These are phyloP conservation scores for Heliocybe sulcata DNA, from an alignment of 1,284 basidiomycete genomes.

Conservation along the genomic window DNA sequence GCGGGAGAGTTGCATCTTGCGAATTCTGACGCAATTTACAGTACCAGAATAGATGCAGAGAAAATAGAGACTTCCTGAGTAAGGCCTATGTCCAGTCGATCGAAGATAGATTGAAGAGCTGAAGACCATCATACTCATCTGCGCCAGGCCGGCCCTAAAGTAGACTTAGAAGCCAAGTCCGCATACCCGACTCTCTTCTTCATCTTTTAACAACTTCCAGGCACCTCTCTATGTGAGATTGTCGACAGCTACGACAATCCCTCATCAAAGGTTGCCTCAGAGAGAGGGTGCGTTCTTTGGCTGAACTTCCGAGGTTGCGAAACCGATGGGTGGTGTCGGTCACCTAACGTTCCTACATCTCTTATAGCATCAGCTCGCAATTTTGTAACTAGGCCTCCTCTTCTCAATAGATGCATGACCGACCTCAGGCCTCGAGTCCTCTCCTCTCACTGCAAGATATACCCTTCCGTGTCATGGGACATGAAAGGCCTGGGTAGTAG, in stretches of 20 bases:
- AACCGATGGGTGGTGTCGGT: background rate
- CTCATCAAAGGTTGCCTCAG: slow-evolving; percentile 8
- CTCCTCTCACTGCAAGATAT: too few species aligned
- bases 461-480: too few species aligned
- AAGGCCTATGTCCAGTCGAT: too few species aligned
- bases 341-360: slow-evolving; percentile 1
- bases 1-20: too few species aligned
- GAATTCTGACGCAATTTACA: too few species aligned
- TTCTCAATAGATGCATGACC: too few species aligned
- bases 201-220: slow-evolving; percentile 14
- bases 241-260: slow-evolving; percentile 2
- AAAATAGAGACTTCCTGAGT: too few species aligned
- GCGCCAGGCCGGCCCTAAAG: slow-evolving; percentile 4
- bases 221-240: slow-evolving; percentile 8
- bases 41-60: background rate
- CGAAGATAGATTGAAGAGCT: background rate
- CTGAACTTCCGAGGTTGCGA: slow-evolving; percentile 7
- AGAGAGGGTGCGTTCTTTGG: slow-evolving; percentile 12
- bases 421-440: too few species aligned
- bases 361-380: background rate
- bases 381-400: background rate
- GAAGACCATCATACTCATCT: background rate
- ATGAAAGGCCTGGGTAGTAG: too few species aligned
- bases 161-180: background rate
- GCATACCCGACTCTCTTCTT: background rate